Conservation (phyloP, 148 eudicot genomes). For the Simmondsia chinensis region DNA sequence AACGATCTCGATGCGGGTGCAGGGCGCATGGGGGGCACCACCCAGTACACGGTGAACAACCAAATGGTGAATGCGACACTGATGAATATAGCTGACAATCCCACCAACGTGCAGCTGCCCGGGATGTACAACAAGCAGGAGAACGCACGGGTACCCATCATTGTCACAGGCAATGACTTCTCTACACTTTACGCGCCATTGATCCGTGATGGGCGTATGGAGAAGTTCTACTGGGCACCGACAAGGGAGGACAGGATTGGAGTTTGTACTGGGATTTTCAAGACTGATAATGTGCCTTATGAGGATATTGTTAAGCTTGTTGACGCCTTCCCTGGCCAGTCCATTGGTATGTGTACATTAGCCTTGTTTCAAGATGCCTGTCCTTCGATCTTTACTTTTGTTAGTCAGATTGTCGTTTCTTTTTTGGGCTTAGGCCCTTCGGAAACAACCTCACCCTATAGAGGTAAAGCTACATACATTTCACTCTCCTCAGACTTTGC, state of each 20-base stretch:
- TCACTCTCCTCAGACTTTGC: too few relatives aligned
- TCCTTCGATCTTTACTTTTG: too few relatives aligned
- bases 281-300: conserved; percentile 37
- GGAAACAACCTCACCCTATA: too few relatives aligned
- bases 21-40: conserved; percentile 88
- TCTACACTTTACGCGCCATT: conserved; percentile 88
- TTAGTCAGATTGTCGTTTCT: too few relatives aligned
- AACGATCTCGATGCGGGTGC: conserved; percentile 95
- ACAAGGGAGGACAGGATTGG: conserved; percentile 93
- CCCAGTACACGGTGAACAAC: conserved; percentile 94
- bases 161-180: conserved; percentile 91
- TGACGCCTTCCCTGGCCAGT: conserved; percentile 91
- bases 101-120: conserved; percentile 90
- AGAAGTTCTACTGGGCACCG: conserved; percentile 97
- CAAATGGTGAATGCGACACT: conserved; percentile 96
- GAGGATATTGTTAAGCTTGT: conserved; percentile 59
- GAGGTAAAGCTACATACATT: too few relatives aligned
- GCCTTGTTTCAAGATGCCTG: too few relatives aligned
- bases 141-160: conserved; percentile 78
- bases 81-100: conserved; percentile 94
- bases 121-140: conserved; percentile 97
- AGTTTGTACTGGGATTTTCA: conserved; percentile 72
- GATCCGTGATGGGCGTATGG: conserved; percentile 99
- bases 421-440: too few relatives aligned
- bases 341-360: conserved; percentile 48